Evolutionary conservation across 2,329 filamentous ascomycete species (phyloP), one percentile per base, ranked within the genome.

Genomic region (Dothideomycetes sp.): DNA sequence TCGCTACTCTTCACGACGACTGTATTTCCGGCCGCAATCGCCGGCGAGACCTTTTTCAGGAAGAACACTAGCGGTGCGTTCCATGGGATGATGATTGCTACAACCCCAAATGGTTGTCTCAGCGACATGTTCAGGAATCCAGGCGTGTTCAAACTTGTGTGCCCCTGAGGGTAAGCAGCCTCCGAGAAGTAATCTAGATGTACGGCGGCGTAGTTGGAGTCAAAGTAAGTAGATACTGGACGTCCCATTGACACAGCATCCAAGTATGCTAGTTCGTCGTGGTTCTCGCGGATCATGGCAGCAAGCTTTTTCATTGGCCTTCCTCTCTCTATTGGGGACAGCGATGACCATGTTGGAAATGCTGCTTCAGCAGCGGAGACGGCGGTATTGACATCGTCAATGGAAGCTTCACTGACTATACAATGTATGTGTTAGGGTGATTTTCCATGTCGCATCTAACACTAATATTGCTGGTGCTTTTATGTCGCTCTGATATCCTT

Each of bases 1-100:
- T 81, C 77, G 43, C 70, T 75, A 8, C 73, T 72, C 58, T 81
- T 81, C 19, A 80, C 53, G 2, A 81, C 57, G 31, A 81, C 68
- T 16, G 66, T 67, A 52, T 77, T 77, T 1, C 75, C 75, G 0
- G 71, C 70, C 0, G 72, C 73, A 19, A 81, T 59, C 0, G 75
- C 76, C 0, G 76, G 74, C 2, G 72, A 75, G 24, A 77, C 58
- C 56, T 81, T 80, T 56, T 56, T 53, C 0, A 55, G 58, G 19
- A 70, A 60, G 45, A 69, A 66, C 2, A 65, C 40, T 3, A 73
- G 47, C 0, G 72, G 64, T 1, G 61, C 63, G 45, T 77, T 76
- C 71, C 73, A 78, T 0, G 73, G 73, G 37, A 76, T 72, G 39
- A 79, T 78, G n/a, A 60, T 61, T 2, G 63, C 73, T 0, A 64